Evolutionary conservation across 1,284 basidiomycete species (phyloP), one percentile per base, ranked within the genome.

Genomic region (Mrakiaceae sp.): DNA sequence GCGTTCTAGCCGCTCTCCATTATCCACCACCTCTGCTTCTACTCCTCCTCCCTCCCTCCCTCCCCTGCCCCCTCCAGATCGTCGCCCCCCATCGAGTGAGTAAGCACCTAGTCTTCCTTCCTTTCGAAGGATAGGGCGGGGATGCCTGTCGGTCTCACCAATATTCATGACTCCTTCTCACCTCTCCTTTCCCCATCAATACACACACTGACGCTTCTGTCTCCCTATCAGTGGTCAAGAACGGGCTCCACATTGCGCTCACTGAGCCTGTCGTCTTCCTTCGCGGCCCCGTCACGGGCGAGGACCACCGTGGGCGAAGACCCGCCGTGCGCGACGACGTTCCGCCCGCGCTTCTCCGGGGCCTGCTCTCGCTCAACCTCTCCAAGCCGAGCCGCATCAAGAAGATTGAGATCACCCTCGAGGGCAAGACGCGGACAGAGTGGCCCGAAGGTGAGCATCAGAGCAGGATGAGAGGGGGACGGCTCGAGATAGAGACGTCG

Each of bases 331-430:
- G 73, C n/a, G 73, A 79, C 27, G 80, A 81, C 69, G 78, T 81
- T 0, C 82, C 83, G 5, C 86, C 89, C 2, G 86, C 91, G 6
- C 81, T 94, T 74, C 80, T 98, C 46, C 82, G 95, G 51, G 95
- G 93, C n/a, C 79, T 97, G 10, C 81, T 98, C 66, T 87, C 85
- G 1, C 79, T 98, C 55, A 83, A 84, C 10, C 80, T 97, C 44
- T 79, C 80, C 58, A 95, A 94, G 73, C 84, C 93, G 0, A 92
- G 86, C 51, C 85, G 87, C 73, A 87, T 98, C 71, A 87, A 87
- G 49, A 88, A 86, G 70, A 94, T 98, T 66, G 83, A 85, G 63
- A 79, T 96, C 56, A 84, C 85, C 70, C 79, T 98, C 27, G 80
- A 84, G 61, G 94, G 90, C 5, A 87, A 81, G 68, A 74, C 77